Percentiles rank a stretch among this genome's conserved stretches.
phyloP scores from a whole-genome alignment of 495 filamentous ascomycete genomes.

The Viridothelium virens region DNA sequence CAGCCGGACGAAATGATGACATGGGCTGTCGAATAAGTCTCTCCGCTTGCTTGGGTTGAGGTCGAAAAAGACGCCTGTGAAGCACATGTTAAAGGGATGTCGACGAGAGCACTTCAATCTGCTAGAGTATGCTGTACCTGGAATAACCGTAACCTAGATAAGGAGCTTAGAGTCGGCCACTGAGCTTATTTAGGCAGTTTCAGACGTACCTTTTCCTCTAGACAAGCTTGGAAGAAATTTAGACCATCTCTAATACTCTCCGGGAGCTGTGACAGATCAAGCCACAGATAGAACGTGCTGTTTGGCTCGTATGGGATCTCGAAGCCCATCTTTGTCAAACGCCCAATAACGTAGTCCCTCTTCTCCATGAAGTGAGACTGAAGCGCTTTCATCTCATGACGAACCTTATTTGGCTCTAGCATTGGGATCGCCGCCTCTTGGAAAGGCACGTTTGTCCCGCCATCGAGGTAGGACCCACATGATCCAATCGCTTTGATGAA shows the following conservation, averaged over 20 bases:
- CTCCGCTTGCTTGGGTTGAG: slow-evolving; percentile 82
- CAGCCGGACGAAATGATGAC: slow-evolving; percentile 85
- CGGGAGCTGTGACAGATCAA: slow-evolving; percentile 58
- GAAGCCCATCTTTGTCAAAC: slow-evolving; percentile 80
- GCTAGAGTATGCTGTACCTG: not conserved
- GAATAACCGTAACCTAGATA: slow-evolving; percentile 4
- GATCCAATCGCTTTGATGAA: slow-evolving; percentile 91
- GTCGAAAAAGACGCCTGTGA: slow-evolving; percentile 88
- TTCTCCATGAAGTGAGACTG: slow-evolving; percentile 83
- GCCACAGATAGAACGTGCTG: slow-evolving; percentile 89
- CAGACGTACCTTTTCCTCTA: slow-evolving; percentile 88
- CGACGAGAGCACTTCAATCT: not conserved
- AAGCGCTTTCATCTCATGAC: slow-evolving; percentile 79
- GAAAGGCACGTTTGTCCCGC: slow-evolving; percentile 90
- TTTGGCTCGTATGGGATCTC: slow-evolving; percentile 61
- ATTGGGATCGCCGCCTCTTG: slow-evolving; percentile 88
- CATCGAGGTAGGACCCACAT: slow-evolving; percentile 92
- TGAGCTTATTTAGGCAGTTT: not conserved
- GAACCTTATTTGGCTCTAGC: slow-evolving; percentile 75
- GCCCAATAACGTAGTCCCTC: slow-evolving; percentile 75
- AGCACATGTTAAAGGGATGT: slow-evolving; percentile 25
- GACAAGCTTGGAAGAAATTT: slow-evolving; percentile 91
- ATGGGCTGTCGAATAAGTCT: slow-evolving; percentile 90
- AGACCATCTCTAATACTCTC: slow-evolving; percentile 79
- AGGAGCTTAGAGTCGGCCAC: not conserved